phyloP scores from a whole-genome alignment of 2,329 filamentous ascomycete genomes.

The Neonectria punicea region DNA sequence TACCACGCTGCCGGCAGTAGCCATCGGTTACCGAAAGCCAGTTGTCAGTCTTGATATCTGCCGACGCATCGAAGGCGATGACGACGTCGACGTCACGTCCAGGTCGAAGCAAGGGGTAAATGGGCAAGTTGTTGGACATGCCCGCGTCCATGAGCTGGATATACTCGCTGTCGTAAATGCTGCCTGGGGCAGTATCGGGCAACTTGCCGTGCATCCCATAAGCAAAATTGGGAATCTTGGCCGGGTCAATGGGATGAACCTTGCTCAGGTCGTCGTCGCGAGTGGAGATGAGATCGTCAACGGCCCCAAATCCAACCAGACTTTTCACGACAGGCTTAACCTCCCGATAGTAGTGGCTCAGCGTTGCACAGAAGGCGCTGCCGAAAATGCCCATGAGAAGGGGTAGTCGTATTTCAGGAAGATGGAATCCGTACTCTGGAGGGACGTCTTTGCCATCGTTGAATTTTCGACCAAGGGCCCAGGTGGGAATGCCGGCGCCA shows the following conservation, averaged over 20 bases:
- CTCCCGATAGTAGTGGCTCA: constrained; percentile 96
- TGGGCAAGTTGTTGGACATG: constrained; percentile 98
- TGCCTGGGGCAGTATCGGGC: constrained; percentile 80
- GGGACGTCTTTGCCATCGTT: constrained; percentile 66
- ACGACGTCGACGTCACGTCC: constrained; percentile 90
- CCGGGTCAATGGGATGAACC: constrained; percentile 94
- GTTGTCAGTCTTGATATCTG: constrained; percentile 92
- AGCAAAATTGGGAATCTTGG: constrained; percentile 88
- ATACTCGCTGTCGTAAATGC: constrained; percentile 76
- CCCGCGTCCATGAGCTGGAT: constrained; percentile 94
- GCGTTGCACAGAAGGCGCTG: constrained; percentile 93
- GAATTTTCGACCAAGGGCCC: constrained; percentile 89
- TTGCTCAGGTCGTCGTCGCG: constrained; percentile 87
- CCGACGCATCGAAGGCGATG: constrained; percentile 93
- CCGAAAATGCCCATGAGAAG: constrained; percentile 95
- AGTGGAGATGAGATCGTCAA: constrained; percentile 86
- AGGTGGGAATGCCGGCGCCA: constrained; percentile 90
- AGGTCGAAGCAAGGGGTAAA: constrained; percentile 91
- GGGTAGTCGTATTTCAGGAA: constrained; percentile 87
- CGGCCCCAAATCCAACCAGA: constrained; percentile 76
- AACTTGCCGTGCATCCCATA: constrained; percentile 82
- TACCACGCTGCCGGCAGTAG: constrained; percentile 87
- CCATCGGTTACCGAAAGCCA: constrained; percentile 96
- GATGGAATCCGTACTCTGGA: constrained; percentile 71
- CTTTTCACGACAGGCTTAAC: constrained; percentile 83